These are phyloP conservation scores for Suhomyces sp. DNA, from an alignment of 805 yeast genomes.

Conservation along the genomic window DNA sequence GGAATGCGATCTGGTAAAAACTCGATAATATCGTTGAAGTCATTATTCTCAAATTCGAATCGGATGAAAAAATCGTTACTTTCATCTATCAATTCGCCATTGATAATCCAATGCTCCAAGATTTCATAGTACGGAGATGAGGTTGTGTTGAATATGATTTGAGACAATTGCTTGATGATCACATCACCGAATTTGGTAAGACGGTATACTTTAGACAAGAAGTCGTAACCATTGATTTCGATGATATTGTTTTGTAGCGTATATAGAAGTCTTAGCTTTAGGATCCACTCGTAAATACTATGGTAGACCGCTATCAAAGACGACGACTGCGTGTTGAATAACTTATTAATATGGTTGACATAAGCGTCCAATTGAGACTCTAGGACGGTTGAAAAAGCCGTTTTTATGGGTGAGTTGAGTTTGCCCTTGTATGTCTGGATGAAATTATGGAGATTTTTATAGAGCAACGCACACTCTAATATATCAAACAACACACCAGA, in stretches of 20 bases:
- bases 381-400: conserved; percentile 55
- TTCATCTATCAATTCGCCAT: conserved; percentile 59
- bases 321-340: conserved; percentile 27
- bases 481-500: conserved; percentile 54
- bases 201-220: conserved; percentile 51
- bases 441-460: conserved; percentile 40
- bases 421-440: conserved; percentile 26
- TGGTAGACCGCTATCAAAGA: conserved; percentile 37
- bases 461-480: conserved; percentile 72
- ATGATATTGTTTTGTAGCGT: conserved; percentile 37
- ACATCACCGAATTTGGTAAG: conserved; percentile 65
- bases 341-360: conserved; percentile 31
- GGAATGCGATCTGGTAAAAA: conserved; percentile 42
- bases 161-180: conserved; percentile 43
- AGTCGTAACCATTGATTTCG: conserved; percentile 43
- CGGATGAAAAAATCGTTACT: conserved; percentile 62
- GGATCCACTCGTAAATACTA: conserved; percentile 48
- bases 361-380: conserved; percentile 37
- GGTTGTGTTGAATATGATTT: conserved; percentile 42
- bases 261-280: conserved; percentile 56
- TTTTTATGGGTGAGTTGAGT: conserved; percentile 51
- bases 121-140: conserved; percentile 60
- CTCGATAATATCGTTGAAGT: conserved; percentile 34
- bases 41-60: conserved; percentile 26
- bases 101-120: conserved; percentile 62